Percentiles rank a stretch among this genome's conserved stretches.
These are phyloP conservation scores for Psilocybe subaeruginosa DNA, from an alignment of 768 basidiomycete genomes.

Conservation along the genomic window DNA sequence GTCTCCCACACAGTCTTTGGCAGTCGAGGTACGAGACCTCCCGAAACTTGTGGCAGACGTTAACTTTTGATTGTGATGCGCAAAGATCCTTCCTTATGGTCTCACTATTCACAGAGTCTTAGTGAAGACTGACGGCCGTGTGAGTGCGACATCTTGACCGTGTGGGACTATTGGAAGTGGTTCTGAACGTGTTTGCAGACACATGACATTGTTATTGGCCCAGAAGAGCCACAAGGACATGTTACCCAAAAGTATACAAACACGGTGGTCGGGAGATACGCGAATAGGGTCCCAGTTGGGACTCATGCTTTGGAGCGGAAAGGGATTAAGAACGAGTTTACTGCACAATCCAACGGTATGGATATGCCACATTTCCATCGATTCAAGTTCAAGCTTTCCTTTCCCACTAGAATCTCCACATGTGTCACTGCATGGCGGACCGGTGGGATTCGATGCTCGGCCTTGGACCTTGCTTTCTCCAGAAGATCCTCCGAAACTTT, in stretches of 20 bases:
- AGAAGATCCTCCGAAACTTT: conserved; percentile 48
- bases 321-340: conserved; percentile 50
- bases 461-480: conserved; percentile 52
- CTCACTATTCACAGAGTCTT: conserved; percentile 71
- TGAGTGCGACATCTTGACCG: conserved; percentile 27
- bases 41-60: conserved; percentile 6
- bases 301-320: conserved; percentile 54
- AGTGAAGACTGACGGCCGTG: conserved; percentile 67
- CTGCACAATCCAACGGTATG: conserved; percentile 45
- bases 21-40: conserved; percentile 55
- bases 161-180: not conserved
- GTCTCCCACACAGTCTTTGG: conserved; percentile 57
- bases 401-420: conserved; percentile 41
- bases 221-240: conserved; percentile 64
- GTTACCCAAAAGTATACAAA: conserved; percentile 69
- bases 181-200: conserved; percentile 42
- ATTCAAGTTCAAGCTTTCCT: not conserved
- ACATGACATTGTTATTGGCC: conserved; percentile 78
- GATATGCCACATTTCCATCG: not conserved
- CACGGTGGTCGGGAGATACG: conserved; percentile 72
- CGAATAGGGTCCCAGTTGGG: conserved; percentile 73
- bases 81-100: conserved; percentile 66
- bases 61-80: conserved; percentile 10
- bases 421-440: conserved; percentile 78
- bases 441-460: conserved; percentile 61